Base-by-base conservation (phyloP, 768 basidiomycete genomes). In the Boletus rufocinnamomeus region DNA sequence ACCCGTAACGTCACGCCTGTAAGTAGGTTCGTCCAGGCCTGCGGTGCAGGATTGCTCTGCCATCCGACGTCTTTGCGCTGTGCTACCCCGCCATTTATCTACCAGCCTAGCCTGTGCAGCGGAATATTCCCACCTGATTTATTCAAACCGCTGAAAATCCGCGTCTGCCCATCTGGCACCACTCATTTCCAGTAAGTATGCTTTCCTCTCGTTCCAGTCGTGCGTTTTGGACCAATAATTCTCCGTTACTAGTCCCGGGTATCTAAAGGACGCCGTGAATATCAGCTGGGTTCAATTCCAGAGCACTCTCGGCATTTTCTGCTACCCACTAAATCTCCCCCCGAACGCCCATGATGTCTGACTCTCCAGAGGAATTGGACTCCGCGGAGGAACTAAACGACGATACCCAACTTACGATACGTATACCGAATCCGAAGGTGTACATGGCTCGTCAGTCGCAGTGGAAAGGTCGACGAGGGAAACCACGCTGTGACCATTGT, bases 401-500 rank as follows among this genome's bases (percentile, higher is more conserved):
- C 69, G 82, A 83, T 67, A 75, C 75, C 50, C 82, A 81, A 59
- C 76, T 87, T 63, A 85, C 80, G 48, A 86, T 87, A 65, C 79
- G 82, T 58, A 87, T 88, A 63, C 86, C 86, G 3, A 87, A 86
- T 65, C 82, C 84, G 37, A 85, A 83, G 75, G 77, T 83, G 52
- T 87, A 82, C 71, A 81, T 84, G 82, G 84, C 81, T 66, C 84
- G 82, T 59, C 85, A 85, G 69, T 88, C 86, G 43, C 84, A 84
- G 56, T 89, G 87, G 87, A 86, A 87, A 61, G 86, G 87, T 57
- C 81, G 86, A 58, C 79, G 87, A 74, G 87, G 87, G 52, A 89
- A 89, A 67, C 86, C 87, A 63, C 79, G 87, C 50, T 89, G 87
- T 66, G 87, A 89, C 74, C 82, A 86, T 64, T 89, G 87, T 74